Evolutionary conservation across 2,329 filamentous ascomycete genomes (phyloP), one percentile per base, ranked within the genome.

Genomic region (Tympanopsis confertula): DNA sequence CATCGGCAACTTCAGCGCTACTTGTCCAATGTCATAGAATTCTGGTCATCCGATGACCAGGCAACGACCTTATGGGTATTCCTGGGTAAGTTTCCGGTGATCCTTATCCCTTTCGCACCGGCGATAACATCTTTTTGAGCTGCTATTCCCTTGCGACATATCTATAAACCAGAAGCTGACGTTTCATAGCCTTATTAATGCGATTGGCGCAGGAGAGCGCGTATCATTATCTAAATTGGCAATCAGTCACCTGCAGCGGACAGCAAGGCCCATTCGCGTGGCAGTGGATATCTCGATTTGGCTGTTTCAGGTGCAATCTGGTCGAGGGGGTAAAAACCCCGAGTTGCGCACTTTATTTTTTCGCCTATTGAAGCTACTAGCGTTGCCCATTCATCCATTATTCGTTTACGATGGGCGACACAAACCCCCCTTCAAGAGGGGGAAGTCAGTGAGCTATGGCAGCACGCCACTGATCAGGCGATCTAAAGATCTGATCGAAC

Each of bases 351-450:
- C 66, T 19, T 68, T 71, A 50, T 70, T 69, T 53, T 69, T 69
- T 45, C 63, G 66, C 29, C 58, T 71, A 3, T 52, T 70, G 1
- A 63, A 66, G 22, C 55, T 71, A 2, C 55, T 69, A 29, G 55
- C 59, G 2, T 57, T 66, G 29, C 61, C 62, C 28, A 68, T 71
- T 20, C 62, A 69, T 39, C 66, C 66, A 4, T 49, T 71, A 5
- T 70, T 71, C 46, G 66, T 71, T 24, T 71, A 70, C 47, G 66
- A 71, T 51, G 66, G 66, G 3, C 63, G 65, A 2, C 66, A 69
- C 44, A 69, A 69, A 43, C 66, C 66, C 0, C 58, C 60, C 0
- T 68, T 68, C 52, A 71, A 71, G 52, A 58, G 66, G 30, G 66
- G 67, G 43, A 38, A 38, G 18, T 10, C 30, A 7, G 30, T 33